Base-by-base conservation (phyloP, 129 eudicot species). In the Lactuca sativa region DNA sequence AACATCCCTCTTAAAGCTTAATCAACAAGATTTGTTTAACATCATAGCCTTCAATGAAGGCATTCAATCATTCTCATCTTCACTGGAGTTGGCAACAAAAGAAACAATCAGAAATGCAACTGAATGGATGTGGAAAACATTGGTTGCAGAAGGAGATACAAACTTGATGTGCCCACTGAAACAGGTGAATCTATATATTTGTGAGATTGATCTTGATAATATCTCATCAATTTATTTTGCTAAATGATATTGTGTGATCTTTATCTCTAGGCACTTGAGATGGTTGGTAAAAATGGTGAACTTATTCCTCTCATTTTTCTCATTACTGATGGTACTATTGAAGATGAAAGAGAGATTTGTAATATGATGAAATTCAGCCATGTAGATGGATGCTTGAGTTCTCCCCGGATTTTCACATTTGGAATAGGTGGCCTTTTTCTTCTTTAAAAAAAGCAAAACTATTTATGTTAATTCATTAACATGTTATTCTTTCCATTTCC, bases 241-340 rank as follows among this genome's bases (percentile, higher is more conserved):
- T 44, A 57, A 49, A 43, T 44, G 56, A 41, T 38, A 17, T 15
- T 17, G n/a, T 55, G 17, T 59, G 44, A 63, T 67, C 69, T 65
- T 59, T 62, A 63, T 62, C 5, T 43, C 12, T 77, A 90, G 99
- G 97, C 95, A 48, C 55, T 90, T 69, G 79, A 84, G 77, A 77
- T 95, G 90, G 56, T 87, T 79, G 80, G 89, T 10, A 64, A 83
- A 73, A 69, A 69, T n/a, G 69, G 82, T 36, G 83, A 78, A 48
- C 63, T 75, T 9, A 72, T 89, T 38, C 84, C 90, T 25, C 38
- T 76, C 40, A 74, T 93, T 33, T 85, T 89, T 62, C 85, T 87
- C 60, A 72, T 93, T 60, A 93, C 97, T 17, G 95, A 90, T 74
- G 99, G 97, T 66, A 64, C 86, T 25, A 95, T 90, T 52, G 99